phyloP scores from a whole-genome alignment of 31 red algal species.

The Bonnemaisonia californica region DNA sequence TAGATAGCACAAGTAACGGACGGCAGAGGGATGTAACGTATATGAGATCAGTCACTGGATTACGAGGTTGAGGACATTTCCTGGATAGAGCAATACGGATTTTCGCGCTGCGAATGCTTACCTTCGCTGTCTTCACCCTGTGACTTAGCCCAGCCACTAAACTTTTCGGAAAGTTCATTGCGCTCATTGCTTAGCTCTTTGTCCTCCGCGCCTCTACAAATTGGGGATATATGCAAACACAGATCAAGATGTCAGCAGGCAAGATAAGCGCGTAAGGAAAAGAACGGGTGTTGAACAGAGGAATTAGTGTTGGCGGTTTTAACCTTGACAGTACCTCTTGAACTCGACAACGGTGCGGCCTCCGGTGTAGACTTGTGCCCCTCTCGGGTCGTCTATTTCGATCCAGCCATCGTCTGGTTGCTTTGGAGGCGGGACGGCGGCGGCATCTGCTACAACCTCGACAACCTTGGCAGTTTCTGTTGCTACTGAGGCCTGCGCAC shows the following conservation, averaged over 20 bases:
- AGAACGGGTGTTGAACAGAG: too few species aligned
- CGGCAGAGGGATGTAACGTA: neutral
- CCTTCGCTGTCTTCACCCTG: slow-evolving; percentile 9
- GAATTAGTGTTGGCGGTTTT: too few species aligned
- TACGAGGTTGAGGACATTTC: neutral
- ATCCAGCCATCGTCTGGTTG: slow-evolving; percentile 75
- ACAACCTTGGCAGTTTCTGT: slow-evolving; percentile 13
- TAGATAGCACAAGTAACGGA: neutral
- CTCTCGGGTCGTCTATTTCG: slow-evolving; percentile 69
- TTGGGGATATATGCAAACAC: neutral
- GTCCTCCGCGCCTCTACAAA: slow-evolving; percentile 44
- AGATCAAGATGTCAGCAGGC: neutral
- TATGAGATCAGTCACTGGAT: too few species aligned
- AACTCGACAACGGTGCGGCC: slow-evolving; percentile 67
- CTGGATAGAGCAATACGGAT: too few species aligned
- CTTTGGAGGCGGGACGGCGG: slow-evolving; percentile 24
- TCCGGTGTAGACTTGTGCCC: slow-evolving; percentile 72
- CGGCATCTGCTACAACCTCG: neutral
- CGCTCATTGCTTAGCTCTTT: slow-evolving; percentile 36
- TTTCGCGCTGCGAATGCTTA: too few species aligned
- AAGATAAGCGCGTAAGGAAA: neutral
- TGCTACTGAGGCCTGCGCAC: slow-evolving; percentile 22
- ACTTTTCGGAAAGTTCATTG: slow-evolving; percentile 51
- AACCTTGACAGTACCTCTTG: slow-evolving; percentile 58
- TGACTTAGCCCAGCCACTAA: slow-evolving; percentile 55